phyloP scores from a whole-genome alignment of 2,329 filamentous ascomycete genomes.

The Paraconiothyrium brasiliense region DNA sequence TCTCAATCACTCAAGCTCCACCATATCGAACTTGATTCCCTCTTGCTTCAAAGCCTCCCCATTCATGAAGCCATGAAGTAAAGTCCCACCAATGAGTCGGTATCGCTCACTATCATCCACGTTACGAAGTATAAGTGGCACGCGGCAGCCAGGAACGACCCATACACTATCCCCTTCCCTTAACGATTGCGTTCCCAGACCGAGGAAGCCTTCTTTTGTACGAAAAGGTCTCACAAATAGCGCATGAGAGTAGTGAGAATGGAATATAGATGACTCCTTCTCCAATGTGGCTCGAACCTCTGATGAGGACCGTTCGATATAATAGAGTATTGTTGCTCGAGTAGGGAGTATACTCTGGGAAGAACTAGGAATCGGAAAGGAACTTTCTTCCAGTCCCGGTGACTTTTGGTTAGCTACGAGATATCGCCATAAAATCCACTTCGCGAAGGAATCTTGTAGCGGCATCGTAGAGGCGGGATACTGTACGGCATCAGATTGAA shows the following conservation, averaged over 20 bases:
- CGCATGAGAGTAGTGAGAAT: slow-evolving; percentile 27
- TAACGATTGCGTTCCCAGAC: slow-evolving; percentile 27
- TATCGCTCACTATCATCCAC: slow-evolving; percentile 16
- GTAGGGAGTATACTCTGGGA: slow-evolving; percentile 13
- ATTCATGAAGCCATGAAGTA: slow-evolving; percentile 32
- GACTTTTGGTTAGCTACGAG: slow-evolving; percentile 9
- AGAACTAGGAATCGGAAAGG: background rate
- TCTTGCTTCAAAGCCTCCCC: slow-evolving; percentile 20
- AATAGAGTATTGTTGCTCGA: slow-evolving; percentile 9
- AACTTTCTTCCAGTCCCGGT: background rate
- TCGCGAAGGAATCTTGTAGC: slow-evolving; percentile 19
- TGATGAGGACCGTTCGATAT: background rate
- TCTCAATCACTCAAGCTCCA: slow-evolving; percentile 15
- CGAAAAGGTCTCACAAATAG: slow-evolving; percentile 23
- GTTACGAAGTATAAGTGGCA: slow-evolving; percentile 27
- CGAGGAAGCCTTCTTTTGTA: slow-evolving; percentile 25
- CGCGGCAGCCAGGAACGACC: slow-evolving; percentile 27
- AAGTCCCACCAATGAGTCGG: slow-evolving; percentile 27
- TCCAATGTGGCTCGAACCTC: slow-evolving; percentile 13
- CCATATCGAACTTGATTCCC: slow-evolving; percentile 19
- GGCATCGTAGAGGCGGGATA: slow-evolving; percentile 3
- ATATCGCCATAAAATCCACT: slow-evolving; percentile 28
- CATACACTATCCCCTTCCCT: slow-evolving; percentile 24
- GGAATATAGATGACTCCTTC: slow-evolving; percentile 21
- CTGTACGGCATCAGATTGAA: background rate